Percentiles rank a stretch among this genome's conserved stretches.
Evolutionary conservation across 2,329 filamentous ascomycete genomes (phyloP).

Genomic region (Teratosphaeria pseudoeucalypti): DNA sequence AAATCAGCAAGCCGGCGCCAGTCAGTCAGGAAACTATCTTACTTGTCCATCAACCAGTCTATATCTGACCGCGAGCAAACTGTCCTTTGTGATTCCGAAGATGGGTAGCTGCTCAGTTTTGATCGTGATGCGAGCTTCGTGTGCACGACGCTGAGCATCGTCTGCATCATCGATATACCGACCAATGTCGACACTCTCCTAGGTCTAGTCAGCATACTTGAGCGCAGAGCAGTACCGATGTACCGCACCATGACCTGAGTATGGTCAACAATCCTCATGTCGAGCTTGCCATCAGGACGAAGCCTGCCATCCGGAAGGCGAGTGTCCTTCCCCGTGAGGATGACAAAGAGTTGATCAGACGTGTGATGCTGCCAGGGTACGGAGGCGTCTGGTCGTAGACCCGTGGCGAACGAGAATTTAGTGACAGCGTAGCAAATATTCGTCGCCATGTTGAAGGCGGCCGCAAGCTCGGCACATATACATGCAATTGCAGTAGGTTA

Average conservation of each 20-base stretch:
- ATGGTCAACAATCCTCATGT: conserved; percentile 10
- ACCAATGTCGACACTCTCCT: conserved; percentile 24
- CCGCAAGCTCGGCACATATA: background rate
- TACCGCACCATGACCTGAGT: conserved; percentile 8
- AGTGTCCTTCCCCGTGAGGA: conserved; percentile 10
- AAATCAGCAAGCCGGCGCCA: background rate
- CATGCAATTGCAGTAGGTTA: background rate
- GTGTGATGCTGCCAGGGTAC: conserved; percentile 28
- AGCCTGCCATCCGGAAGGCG: background rate
- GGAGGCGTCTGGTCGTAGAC: conserved; percentile 19
- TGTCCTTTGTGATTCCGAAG: conserved; percentile 31
- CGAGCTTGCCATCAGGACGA: conserved; percentile 4
- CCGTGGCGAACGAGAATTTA: conserved; percentile 25
- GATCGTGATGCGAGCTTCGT: conserved; percentile 20
- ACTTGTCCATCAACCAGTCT: conserved; percentile 28
- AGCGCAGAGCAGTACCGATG: conserved; percentile 2
- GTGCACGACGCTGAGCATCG: conserved; percentile 5
- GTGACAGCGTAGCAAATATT: conserved; percentile 18
- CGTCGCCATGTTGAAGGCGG: conserved; percentile 14
- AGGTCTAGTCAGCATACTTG: background rate
- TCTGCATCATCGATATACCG: conserved; percentile 16
- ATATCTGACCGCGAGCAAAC: conserved; percentile 33
- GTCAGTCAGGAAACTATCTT: background rate
- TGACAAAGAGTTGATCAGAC: conserved; percentile 20
- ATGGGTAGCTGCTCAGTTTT: conserved; percentile 33